Conservation (phyloP, 2,329 filamentous ascomycete species). For the Aureobasidium sp. region DNA sequence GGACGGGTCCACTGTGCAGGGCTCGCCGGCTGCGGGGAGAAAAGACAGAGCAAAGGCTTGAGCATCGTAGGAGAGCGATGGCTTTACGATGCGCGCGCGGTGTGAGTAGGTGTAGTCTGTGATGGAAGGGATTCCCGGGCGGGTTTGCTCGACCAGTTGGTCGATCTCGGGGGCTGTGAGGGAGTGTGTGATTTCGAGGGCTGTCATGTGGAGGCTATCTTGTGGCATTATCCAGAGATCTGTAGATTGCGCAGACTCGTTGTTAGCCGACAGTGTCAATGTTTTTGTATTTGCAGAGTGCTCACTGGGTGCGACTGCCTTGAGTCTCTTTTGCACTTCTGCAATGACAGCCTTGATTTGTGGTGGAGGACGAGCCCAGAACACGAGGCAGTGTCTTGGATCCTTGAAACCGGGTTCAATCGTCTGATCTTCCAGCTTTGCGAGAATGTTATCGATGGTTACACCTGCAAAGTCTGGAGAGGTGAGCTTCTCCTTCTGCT, state of each 20-base stretch:
- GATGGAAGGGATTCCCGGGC: constrained; percentile 49
- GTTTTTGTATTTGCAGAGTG: too few relatives aligned
- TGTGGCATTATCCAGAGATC: constrained; percentile 81
- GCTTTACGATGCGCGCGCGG: constrained; percentile 69
- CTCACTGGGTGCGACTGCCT: constrained; percentile 60
- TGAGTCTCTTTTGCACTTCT: constrained; percentile 59
- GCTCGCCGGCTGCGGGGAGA: constrained; percentile 53
- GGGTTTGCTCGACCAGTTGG: constrained; percentile 49
- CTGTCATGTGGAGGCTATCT: constrained; percentile 72
- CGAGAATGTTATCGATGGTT: constrained; percentile 65
- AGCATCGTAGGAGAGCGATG: constrained; percentile 73
- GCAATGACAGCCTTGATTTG: constrained; percentile 59
- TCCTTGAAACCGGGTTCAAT: constrained; percentile 64
- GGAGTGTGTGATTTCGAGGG: constrained; percentile 75
- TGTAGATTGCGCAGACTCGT: constrained; percentile 25
- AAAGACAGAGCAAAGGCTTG: constrained; percentile 82
- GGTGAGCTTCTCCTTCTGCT: constrained; percentile 68
- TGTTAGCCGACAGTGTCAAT: neutral
- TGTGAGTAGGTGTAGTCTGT: constrained; percentile 58
- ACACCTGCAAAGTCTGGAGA: constrained; percentile 59
- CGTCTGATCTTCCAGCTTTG: constrained; percentile 55
- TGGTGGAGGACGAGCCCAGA: constrained; percentile 77
- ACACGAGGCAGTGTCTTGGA: constrained; percentile 69
- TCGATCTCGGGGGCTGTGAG: constrained; percentile 61
- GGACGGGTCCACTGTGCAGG: constrained; percentile 15